Base-by-base conservation (phyloP, 257 asterid genomes). In the Salvia splendens region DNA sequence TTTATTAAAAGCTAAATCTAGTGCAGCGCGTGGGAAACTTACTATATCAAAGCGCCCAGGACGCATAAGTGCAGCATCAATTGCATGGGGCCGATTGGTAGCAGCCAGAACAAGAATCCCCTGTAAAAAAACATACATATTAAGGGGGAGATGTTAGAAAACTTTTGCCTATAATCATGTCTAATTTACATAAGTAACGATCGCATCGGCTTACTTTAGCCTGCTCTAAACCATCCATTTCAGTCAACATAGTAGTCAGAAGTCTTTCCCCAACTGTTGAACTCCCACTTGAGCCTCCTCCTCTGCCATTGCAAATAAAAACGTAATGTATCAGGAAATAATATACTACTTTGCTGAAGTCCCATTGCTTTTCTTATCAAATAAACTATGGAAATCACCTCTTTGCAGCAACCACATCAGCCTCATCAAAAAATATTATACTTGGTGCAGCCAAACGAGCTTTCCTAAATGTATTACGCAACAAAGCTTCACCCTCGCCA, bases 31-130 rank as follows among this genome's bases (percentile, higher is more conserved):
- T 15, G 43, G 17, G 42, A 5, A 64, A 64, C 86, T 84, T 84
- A 90, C 99, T 16, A 86, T 77, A 73, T 93, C 99, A 48, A 93
- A 93, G 75, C 99, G 96, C 54, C 99, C 99, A 36, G 99, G 95
- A 41, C 97, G 96, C 88, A 85, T 81, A 51, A 93, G 96, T 2
- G 99, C 99, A 24, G 85, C 88, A 71, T 93, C 99, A 55, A 93
- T 90, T 63, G 97, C 94, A 12, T 88, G 80, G 66, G 95, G 95
- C 10, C 97, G 92, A 78, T 93, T 93, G 16, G 99, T 93, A 64
- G 99, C 99, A 68, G 96, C 99, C 82, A 93, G 81, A 72, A 93
- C 97, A 52, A 93, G 99, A 80, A 93, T 81, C 42, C 99, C 99
- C 99, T 93, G 64, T 45, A 64, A 61, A 68, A 81, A 56, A 77